A percentile compares a stretch with the other conserved stretches of the same genome.
phyloP scores from a whole-genome alignment of 2,329 filamentous ascomycete genomes.

The Alternaria arbusti region DNA sequence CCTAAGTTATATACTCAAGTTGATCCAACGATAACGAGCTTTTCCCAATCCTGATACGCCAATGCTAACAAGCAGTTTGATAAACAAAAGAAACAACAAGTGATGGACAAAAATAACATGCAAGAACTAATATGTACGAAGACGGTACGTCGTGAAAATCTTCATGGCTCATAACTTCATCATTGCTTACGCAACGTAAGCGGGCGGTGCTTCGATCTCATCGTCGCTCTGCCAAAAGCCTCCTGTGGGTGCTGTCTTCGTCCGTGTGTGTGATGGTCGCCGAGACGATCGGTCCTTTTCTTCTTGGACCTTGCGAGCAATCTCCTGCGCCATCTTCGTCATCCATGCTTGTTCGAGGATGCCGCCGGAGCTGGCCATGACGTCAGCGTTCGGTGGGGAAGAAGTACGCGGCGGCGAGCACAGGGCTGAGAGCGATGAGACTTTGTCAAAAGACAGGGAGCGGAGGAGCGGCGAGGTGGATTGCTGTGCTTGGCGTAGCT shows the following conservation, averaged over 20 bases:
- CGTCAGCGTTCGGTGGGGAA: constrained; percentile 32
- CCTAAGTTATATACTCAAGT: constrained; percentile 4
- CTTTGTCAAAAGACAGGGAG: constrained; percentile 43
- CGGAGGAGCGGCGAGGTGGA: constrained; percentile 46
- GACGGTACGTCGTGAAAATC: constrained; percentile 5
- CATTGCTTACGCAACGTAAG: constrained; percentile 39
- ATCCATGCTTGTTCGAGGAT: constrained; percentile 86
- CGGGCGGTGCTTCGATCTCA: constrained; percentile 41
- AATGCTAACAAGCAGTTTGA: constrained; percentile 6
- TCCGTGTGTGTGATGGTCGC: constrained; percentile 9
- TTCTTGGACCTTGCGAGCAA: constrained; percentile 84
- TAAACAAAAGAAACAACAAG: not conserved
- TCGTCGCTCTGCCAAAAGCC: constrained; percentile 36
- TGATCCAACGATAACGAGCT: constrained; percentile 5
- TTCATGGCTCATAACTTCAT: constrained; percentile 19
- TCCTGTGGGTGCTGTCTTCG: constrained; percentile 13
- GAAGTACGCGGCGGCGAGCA: constrained; percentile 32
- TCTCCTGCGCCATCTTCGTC: constrained; percentile 91
- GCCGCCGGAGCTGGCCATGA: constrained; percentile 45
- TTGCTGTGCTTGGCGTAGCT: constrained; percentile 41
- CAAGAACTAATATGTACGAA: not conserved
- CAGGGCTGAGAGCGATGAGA: constrained; percentile 32
- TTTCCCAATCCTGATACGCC: constrained; percentile 7
- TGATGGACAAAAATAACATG: constrained; percentile 1
- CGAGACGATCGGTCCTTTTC: constrained; percentile 66